A percentile compares a stretch with the other conserved stretches of the same genome.
Conservation (phyloP, 2,329 filamentous ascomycete genomes). For the Ilyonectria sp. region DNA sequence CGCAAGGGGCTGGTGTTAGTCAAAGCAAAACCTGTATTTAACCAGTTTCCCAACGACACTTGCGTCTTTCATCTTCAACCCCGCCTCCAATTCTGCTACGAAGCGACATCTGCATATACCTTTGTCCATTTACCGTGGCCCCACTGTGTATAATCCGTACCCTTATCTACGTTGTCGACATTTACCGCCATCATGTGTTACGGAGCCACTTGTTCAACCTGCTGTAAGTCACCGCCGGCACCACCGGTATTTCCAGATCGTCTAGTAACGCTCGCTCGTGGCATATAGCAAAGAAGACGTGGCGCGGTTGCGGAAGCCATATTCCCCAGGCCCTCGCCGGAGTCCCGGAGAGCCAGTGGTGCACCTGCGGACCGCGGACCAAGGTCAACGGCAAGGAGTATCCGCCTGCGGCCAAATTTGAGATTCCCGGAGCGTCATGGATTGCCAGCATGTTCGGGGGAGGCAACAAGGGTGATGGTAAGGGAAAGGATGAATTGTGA, state of each 20-base stretch:
- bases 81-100: not conserved
- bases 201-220: conserved; percentile 57
- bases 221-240: conserved; percentile 53
- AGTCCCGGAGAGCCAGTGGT: conserved; percentile 63
- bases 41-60: not conserved
- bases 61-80: not conserved
- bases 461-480: conserved; percentile 16
- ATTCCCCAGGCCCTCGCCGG: conserved; percentile 61
- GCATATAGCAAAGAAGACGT: conserved; percentile 61
- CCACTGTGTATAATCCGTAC: not conserved
- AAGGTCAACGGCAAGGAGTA: conserved; percentile 62
- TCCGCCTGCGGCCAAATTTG: conserved; percentile 59
- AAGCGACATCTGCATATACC: not conserved
- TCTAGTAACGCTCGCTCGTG: not conserved
- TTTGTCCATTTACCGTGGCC: not conserved
- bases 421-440: conserved; percentile 58
- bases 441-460: conserved; percentile 50
- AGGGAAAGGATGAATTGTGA: conserved; percentile 44
- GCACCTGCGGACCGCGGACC: conserved; percentile 62
- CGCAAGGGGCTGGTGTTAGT: not conserved
- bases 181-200: conserved; percentile 56
- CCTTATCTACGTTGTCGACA: not conserved
- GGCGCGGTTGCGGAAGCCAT: conserved; percentile 66
- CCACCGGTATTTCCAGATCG: not conserved
- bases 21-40: not conserved